Percentiles rank a stretch among this genome's conserved stretches.
phyloP scores from a whole-genome alignment of 1,284 basidiomycete genomes.

The Peniophora sp. region DNA sequence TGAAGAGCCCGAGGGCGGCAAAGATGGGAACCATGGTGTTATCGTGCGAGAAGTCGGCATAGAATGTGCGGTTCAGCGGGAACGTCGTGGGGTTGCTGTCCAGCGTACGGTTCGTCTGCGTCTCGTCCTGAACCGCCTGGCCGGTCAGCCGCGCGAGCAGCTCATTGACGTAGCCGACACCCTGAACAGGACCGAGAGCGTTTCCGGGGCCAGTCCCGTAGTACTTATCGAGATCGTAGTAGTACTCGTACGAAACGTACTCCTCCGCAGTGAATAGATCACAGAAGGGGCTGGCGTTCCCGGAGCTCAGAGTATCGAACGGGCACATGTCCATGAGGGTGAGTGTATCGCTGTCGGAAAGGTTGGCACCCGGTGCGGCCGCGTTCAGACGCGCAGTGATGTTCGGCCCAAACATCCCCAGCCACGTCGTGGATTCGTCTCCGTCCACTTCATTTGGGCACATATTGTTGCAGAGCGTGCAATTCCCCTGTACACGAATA shows the following conservation, averaged over 20 bases:
- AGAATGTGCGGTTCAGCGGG: conserved; percentile 59
- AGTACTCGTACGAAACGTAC: conserved; percentile 63
- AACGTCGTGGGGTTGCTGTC: conserved; percentile 61
- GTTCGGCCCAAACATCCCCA: conserved; percentile 42
- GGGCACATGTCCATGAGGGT: conserved; percentile 70
- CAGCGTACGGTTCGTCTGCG: conserved; percentile 77
- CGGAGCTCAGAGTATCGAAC: conserved; percentile 59
- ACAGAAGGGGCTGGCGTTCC: conserved; percentile 62
- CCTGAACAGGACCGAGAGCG: conserved; percentile 61
- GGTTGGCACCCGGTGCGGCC: conserved; percentile 51
- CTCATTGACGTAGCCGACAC: conserved; percentile 81
- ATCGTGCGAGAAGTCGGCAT: conserved; percentile 79
- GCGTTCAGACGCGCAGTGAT: conserved; percentile 59
- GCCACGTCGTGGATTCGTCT: conserved; percentile 44
- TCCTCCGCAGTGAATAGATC: conserved; percentile 49
- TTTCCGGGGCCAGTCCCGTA: conserved; percentile 72
- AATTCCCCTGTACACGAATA: conserved; percentile 37
- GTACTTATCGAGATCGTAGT: conserved; percentile 69
- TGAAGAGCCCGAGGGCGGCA: conserved; percentile 66
- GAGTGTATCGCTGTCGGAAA: conserved; percentile 49
- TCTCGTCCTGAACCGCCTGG: conserved; percentile 52
- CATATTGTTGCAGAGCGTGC: conserved; percentile 66
- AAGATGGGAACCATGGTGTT: conserved; percentile 75
- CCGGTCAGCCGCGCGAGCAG: conserved; percentile 72
- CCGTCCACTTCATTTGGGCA: conserved; percentile 53